Evolutionary conservation across 2,329 filamentous ascomycete species (phyloP).

Genomic region (Aspergillus niger): DNA sequence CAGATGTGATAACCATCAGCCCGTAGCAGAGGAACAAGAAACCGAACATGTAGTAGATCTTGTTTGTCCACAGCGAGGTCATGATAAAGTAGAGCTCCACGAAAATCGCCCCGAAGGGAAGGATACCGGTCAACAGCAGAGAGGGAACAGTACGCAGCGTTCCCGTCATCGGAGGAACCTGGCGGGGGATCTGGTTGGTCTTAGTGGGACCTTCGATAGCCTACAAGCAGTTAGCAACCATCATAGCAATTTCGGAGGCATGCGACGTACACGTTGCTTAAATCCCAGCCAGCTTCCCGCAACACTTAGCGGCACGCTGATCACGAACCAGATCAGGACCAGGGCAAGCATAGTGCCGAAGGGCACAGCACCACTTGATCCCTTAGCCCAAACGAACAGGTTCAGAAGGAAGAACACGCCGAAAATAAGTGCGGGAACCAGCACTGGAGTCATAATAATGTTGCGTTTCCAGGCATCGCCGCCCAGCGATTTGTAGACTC

Average conservation of each 20-base stretch:
- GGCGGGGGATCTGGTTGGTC: conserved; percentile 96
- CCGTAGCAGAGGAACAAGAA: conserved; percentile 98
- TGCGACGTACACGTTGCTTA: conserved; percentile 59
- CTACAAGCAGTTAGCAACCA: conserved; percentile 29
- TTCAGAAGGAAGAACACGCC: conserved; percentile 88
- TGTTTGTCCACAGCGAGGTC: conserved; percentile 97
- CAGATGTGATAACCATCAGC: conserved; percentile 93
- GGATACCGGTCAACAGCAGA: conserved; percentile 85
- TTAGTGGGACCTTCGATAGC: conserved; percentile 78
- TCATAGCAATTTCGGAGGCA: neutral
- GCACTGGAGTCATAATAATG: conserved; percentile 80
- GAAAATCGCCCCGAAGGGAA: conserved; percentile 96
- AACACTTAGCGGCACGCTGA: conserved; percentile 88
- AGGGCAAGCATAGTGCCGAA: conserved; percentile 97
- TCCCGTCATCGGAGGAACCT: conserved; percentile 81
- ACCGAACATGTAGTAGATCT: conserved; percentile 99
- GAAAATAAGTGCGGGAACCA: conserved; percentile 87
- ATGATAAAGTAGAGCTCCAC: conserved; percentile 99
- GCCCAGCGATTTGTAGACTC: conserved; percentile 91
- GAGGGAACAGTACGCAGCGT: conserved; percentile 87
- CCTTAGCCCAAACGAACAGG: conserved; percentile 92
- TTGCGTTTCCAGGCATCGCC: conserved; percentile 95
- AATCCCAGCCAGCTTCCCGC: conserved; percentile 93
- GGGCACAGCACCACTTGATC: conserved; percentile 89
- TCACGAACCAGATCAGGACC: conserved; percentile 92